These are phyloP conservation scores for Phylloporus sp. DNA, from an alignment of 1,284 basidiomycete genomes.

Conservation along the genomic window DNA sequence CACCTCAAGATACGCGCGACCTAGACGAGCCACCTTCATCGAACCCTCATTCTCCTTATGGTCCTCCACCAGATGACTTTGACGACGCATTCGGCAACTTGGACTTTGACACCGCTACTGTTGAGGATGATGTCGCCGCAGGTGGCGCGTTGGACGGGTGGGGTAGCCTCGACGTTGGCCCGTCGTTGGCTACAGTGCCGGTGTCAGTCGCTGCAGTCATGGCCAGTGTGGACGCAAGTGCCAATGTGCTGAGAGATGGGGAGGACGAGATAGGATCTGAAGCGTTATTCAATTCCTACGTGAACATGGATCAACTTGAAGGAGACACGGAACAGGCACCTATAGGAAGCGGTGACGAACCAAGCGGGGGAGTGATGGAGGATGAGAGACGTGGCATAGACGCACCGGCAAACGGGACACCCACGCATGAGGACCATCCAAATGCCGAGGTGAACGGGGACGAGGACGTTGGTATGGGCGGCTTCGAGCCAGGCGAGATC, in stretches of 20 bases:
- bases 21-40: neutral
- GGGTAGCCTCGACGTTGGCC: constrained; percentile 12
- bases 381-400: neutral
- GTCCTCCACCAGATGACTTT: constrained; percentile 19
- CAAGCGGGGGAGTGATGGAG: neutral
- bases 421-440: neutral
- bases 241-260: neutral
- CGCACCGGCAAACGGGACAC: neutral
- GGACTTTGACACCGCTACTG: constrained; percentile 14
- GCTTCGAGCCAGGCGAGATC: constrained; percentile 29
- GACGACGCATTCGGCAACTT: constrained; percentile 24
- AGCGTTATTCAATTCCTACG: constrained; percentile 28
- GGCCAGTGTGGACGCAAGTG: neutral
- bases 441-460: neutral
- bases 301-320: constrained; percentile 30
- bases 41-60: constrained; percentile 5
- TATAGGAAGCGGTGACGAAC: neutral
- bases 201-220: neutral
- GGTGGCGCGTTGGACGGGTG: constrained; percentile 1
- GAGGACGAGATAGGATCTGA: constrained; percentile 23
- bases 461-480: constrained; percentile 9
- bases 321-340: constrained; percentile 2
- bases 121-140: neutral
- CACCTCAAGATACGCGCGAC: neutral
- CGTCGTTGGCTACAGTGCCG: constrained; percentile 3